Conservation (phyloP, 2,329 filamentous ascomycete species). For the Aspergillus neotritici region DNA sequence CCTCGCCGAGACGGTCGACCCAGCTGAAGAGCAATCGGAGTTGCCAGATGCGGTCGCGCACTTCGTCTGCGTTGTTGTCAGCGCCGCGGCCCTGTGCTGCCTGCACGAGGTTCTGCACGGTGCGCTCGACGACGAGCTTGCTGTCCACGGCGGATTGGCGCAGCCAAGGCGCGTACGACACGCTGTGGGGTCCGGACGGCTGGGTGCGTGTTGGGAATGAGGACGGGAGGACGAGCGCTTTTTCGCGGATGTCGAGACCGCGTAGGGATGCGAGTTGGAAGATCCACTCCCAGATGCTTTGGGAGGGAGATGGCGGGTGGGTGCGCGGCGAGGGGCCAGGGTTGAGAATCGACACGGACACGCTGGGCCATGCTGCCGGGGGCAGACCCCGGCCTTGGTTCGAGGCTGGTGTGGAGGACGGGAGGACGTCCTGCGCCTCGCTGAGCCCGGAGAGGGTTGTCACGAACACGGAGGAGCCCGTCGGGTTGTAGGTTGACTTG, state of each 20-base stretch:
- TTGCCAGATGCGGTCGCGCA: slow-evolving; percentile 57
- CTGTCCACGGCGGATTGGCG: slow-evolving; percentile 63
- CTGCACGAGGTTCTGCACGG: slow-evolving; percentile 29
- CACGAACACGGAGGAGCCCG: slow-evolving; percentile 59
- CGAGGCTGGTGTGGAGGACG: slow-evolving; percentile 21
- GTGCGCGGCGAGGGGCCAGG: slow-evolving; percentile 15
- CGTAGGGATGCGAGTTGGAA: slow-evolving; percentile 57
- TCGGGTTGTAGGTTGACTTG: slow-evolving; percentile 59
- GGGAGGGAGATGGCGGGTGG: slow-evolving; percentile 24
- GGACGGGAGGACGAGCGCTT: slow-evolving; percentile 54
- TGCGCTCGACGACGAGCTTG: slow-evolving; percentile 59
- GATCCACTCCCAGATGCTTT: slow-evolving; percentile 64
- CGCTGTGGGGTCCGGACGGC: slow-evolving; percentile 40
- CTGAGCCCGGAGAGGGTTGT: slow-evolving; percentile 71
- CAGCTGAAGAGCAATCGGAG: slow-evolving; percentile 60
- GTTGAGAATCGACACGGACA: slow-evolving; percentile 18
- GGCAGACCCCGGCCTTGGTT: slow-evolving; percentile 22
- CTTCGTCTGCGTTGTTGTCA: slow-evolving; percentile 43
- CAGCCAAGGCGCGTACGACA: slow-evolving; percentile 45
- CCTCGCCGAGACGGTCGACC: slow-evolving; percentile 44
- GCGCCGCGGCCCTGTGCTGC: slow-evolving; percentile 28
- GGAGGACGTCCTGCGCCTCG: slow-evolving; percentile 46
- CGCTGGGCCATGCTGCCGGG: slow-evolving; percentile 19
- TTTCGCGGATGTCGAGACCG: slow-evolving; percentile 59
- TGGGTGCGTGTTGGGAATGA: slow-evolving; percentile 27